These are phyloP conservation scores for Cocos nucifera DNA, from an alignment of 176 grass and related monocot genomes.

Conservation along the genomic window DNA sequence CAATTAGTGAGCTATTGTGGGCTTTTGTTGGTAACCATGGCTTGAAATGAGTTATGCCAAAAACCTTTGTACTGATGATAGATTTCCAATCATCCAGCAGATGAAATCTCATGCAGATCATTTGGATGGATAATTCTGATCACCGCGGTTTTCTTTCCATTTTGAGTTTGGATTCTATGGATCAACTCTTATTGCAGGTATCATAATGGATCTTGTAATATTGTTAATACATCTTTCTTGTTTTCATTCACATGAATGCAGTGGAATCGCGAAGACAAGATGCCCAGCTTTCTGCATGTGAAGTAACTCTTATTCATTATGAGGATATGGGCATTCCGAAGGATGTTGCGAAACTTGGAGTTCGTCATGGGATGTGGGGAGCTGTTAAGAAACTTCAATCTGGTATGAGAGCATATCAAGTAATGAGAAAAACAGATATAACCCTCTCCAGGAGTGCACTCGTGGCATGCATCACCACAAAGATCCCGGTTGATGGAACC, in stretches of 20 bases:
- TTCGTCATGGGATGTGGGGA: constrained; percentile 97
- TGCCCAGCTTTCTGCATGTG: constrained; percentile 70
- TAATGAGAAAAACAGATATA: constrained; percentile 32
- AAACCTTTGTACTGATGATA: too few species aligned
- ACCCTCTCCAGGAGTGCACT: constrained; percentile 40
- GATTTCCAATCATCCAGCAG: too few species aligned
- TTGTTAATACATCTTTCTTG: not conserved
- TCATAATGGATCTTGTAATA: not conserved
- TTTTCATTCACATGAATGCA: constrained; percentile 14
- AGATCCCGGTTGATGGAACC: constrained; percentile 26
- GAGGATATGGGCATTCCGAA: constrained; percentile 99
- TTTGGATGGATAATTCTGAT: too few species aligned
- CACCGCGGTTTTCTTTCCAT: too few species aligned
- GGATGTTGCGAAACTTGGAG: constrained; percentile 80
- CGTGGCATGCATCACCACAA: constrained; percentile 57
- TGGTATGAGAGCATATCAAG: constrained; percentile 79
- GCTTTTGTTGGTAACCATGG: too few species aligned
- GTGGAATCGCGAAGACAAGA: constrained; percentile 73
- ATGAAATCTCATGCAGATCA: too few species aligned
- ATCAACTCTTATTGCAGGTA: not conserved
- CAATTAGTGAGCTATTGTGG: too few species aligned
- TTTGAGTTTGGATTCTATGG: too few species aligned
- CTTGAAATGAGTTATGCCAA: too few species aligned
- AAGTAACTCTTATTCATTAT: constrained; percentile 82
- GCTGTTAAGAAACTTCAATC: constrained; percentile 88